These are phyloP conservation scores for Ammopiptanthus mongolicus DNA, from an alignment of 306 rosid species.

Conservation along the genomic window DNA sequence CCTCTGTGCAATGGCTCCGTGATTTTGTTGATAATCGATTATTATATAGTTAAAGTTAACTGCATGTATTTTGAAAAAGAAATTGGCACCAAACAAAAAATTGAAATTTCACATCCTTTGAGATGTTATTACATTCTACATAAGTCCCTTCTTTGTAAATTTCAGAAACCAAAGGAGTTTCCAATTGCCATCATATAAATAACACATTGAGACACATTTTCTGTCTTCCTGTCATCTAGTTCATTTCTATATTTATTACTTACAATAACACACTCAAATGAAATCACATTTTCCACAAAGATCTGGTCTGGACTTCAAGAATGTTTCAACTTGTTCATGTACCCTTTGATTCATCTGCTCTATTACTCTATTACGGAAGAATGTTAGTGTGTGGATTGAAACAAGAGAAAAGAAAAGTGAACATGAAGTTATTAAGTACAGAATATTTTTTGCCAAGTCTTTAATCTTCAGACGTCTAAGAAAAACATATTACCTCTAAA, in stretches of 20 bases:
- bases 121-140: not conserved
- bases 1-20: not conserved
- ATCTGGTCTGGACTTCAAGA: not conserved
- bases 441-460: not conserved
- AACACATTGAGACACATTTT: not conserved
- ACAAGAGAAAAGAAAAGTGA: not conserved
- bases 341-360: not conserved
- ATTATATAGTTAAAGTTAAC: not conserved
- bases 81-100: not conserved
- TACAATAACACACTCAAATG: not conserved
- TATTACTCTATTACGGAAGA: not conserved
- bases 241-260: not conserved
- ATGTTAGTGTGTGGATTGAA: not conserved
- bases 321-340: not conserved
- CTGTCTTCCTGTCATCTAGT: not conserved
- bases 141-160: not conserved
- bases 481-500: not conserved
- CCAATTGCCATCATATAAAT: not conserved
- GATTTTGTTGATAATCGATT: not conserved
- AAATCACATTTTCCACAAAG: not conserved
- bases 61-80: not conserved
- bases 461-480: not conserved
- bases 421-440: not conserved
- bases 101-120: not conserved
- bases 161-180: not conserved